Conservation (phyloP, 345 rosid species). For the Eutrema yunnanense region DNA sequence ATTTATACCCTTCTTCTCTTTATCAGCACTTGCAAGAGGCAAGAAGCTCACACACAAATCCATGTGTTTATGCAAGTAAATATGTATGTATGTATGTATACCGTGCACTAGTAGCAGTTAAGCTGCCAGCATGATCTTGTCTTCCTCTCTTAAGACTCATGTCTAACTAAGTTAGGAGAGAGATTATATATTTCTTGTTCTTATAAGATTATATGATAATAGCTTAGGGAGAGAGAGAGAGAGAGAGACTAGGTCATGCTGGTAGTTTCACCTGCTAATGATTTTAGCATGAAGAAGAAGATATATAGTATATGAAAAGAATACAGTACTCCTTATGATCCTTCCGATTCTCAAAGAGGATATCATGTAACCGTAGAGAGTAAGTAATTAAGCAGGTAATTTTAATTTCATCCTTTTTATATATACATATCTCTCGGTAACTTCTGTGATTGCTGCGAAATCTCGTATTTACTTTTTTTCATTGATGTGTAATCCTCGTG, state of each 20-base stretch:
- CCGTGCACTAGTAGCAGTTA: constrained; percentile 34
- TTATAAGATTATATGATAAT: background rate
- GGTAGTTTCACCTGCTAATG: constrained; percentile 36
- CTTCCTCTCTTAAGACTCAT: constrained; percentile 17
- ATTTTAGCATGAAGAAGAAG: constrained; percentile 21
- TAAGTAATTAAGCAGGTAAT: background rate
- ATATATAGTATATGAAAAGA: background rate
- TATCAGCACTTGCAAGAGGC: background rate
- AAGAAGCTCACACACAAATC: background rate
- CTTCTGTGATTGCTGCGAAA: background rate
- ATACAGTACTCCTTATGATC: background rate
- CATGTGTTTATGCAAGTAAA: background rate
- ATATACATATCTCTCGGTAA: background rate
- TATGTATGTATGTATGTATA: background rate
- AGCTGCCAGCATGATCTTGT: constrained; percentile 39
- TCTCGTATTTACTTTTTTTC: background rate
- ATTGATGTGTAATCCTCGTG: background rate
- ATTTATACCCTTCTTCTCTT: constrained; percentile 3
- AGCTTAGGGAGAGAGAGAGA: constrained; percentile 11
- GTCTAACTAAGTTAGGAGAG: background rate
- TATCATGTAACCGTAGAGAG: background rate
- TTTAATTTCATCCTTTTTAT: background rate
- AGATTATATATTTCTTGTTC: background rate
- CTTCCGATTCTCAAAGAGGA: background rate
- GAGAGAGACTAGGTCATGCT: constrained; percentile 29